Conservation (phyloP, 495 filamentous ascomycete species). For the Parachaetomium inaequale region DNA sequence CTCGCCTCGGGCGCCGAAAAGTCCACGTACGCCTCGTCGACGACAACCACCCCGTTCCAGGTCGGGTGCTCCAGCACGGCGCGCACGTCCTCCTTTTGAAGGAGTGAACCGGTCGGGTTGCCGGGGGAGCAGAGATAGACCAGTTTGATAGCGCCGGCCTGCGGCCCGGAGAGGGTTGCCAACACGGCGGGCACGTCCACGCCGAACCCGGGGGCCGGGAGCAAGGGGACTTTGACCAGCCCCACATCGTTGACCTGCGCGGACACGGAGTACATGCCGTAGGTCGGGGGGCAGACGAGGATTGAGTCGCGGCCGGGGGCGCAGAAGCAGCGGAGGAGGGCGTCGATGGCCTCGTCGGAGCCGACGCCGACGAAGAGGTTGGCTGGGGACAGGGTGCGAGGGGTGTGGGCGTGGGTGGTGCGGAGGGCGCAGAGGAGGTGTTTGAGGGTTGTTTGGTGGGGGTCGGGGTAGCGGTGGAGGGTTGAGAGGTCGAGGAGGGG, state of each 20-base stretch:
- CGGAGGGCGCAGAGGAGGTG: slow-evolving; percentile 81
- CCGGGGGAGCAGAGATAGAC: slow-evolving; percentile 91
- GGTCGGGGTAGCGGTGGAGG: slow-evolving; percentile 93
- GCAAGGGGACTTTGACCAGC: slow-evolving; percentile 79
- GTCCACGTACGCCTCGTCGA: slow-evolving; percentile 97
- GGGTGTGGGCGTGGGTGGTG: slow-evolving; percentile 77
- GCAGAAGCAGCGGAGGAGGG: slow-evolving; percentile 88
- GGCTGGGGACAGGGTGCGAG: slow-evolving; percentile 67
- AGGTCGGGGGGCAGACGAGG: slow-evolving; percentile 91
- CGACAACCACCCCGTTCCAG: slow-evolving; percentile 90
- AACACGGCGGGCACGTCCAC: slow-evolving; percentile 68
- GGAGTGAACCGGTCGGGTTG: slow-evolving; percentile 80
- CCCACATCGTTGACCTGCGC: slow-evolving; percentile 89
- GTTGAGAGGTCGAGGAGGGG: slow-evolving; percentile 64
- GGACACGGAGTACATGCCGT: slow-evolving; percentile 96
- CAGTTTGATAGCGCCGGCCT: slow-evolving; percentile 64
- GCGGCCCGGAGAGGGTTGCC: slow-evolving; percentile 53
- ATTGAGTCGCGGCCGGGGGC: slow-evolving; percentile 81
- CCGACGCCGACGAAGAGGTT: slow-evolving; percentile 95
- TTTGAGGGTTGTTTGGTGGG: slow-evolving; percentile 85
- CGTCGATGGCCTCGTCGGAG: slow-evolving; percentile 94
- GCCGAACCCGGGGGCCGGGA: slow-evolving; percentile 55
- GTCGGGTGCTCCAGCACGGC: slow-evolving; percentile 77
- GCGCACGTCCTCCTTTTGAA: slow-evolving; percentile 71
- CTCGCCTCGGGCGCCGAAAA: slow-evolving; percentile 76